Evolutionary conservation across 176 grass and related monocot species (phyloP).

Genomic region (Cenchrus fungigraminus): DNA sequence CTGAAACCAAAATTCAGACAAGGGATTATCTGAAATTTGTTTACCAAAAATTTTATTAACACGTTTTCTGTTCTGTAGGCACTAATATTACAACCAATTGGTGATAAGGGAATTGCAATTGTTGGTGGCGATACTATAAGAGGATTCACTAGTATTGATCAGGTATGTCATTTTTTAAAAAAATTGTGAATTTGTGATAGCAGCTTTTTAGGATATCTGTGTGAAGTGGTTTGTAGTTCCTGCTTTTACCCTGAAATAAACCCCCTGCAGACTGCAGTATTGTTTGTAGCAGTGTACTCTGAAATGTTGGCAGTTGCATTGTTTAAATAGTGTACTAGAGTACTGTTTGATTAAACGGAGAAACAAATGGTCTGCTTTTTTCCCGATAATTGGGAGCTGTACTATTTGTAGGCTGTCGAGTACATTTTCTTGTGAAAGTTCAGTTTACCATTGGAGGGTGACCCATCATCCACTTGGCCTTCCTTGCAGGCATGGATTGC

Average conservation of each 20-base stretch:
- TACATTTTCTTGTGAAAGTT: background rate
- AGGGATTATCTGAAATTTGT: background rate
- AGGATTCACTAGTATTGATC: constrained; percentile 83
- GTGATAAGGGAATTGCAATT: constrained; percentile 72
- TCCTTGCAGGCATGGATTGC: constrained; percentile 85
- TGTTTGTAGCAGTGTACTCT: background rate
- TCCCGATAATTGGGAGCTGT: background rate
- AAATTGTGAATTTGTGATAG: background rate
- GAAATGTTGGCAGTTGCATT: background rate
- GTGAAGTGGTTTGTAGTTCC: background rate
- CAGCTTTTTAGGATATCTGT: background rate
- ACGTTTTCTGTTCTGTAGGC: constrained; percentile 42
- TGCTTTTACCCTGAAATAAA: background rate
- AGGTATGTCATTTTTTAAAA: constrained; percentile 46
- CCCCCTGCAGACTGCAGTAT: background rate
- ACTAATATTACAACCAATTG: constrained; percentile 86
- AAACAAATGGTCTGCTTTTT: background rate
- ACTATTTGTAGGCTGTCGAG: background rate
- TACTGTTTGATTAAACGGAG: background rate
- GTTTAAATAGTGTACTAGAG: background rate
- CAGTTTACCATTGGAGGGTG: background rate
- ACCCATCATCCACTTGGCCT: constrained; percentile 11
- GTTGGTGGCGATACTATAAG: constrained; percentile 88
- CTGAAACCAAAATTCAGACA: background rate
- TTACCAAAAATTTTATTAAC: background rate